Evolutionary conservation across 345 rosid genomes (phyloP), one percentile per base, ranked within the genome.

Genomic region (Populus pruinosa): DNA sequence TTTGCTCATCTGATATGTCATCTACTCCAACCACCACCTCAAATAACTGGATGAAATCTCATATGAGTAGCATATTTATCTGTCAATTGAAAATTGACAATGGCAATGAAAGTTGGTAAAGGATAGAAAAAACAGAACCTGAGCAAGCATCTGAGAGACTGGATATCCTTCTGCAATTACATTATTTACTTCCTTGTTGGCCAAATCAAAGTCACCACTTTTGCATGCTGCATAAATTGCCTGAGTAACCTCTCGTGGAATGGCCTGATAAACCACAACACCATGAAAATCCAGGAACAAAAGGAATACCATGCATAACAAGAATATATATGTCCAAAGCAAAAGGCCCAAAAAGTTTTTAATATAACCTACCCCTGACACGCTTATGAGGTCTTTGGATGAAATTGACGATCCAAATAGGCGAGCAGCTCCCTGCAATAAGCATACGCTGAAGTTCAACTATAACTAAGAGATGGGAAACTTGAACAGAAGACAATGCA

Each of bases 141-240:
- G 97, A 77, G 87, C 82, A 83, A 94, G 89, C 89, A 94, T 83
- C 85, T 94, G 95, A 78, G 97, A 89, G 66, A 88, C 97, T 20
- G 98, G 97, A 87, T 89, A 92, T 49, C 98, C 99, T 79, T 94
- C 98, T 33, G 93, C 94, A 70, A 91, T 91, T 68, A 91, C 78
- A 75, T 87, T 80, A 82, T 86, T 88, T 75, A 92, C 99, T 87
- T 91, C 97, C 84, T 89, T 91, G 85, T 91, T 89, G 21, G 95
- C 97, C 86, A 85, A 71, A 86, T 96, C 99, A 75, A 96, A 94
- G 81, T 96, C 88, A 17, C 97, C 93, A 66, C 90, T 91, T 86
- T 83, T 91, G 88, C 99, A 96, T 62, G 93, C 88, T 49, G 77
- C 73, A 79, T 89, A 87, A 85, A 92, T 85, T 71, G 88, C 84